A percentile compares a stretch with the other conserved stretches of the same genome.
phyloP scores from a whole-genome alignment of 2,329 filamentous ascomycete genomes.

The Dryadomyces sulphureus region DNA sequence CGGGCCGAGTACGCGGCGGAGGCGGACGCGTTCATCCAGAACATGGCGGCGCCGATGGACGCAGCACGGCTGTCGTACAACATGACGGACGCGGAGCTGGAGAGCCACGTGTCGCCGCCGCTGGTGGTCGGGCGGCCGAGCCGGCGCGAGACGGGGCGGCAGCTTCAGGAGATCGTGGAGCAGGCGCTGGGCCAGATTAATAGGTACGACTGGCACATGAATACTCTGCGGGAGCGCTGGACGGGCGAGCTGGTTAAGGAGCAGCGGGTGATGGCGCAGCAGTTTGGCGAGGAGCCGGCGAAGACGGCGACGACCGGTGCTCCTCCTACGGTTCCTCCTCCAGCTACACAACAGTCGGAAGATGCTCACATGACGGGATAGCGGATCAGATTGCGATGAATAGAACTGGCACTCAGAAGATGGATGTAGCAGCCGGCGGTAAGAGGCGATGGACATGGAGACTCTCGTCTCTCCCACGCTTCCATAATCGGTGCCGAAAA shows the following conservation, averaged over 20 bases:
- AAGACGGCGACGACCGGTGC: no score
- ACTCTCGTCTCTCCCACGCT: constrained; percentile 46
- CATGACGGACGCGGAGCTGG: constrained; percentile 3
- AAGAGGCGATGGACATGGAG: constrained; percentile 53
- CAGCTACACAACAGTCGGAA: neutral
- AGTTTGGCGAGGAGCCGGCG: no score
- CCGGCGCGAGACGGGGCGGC: constrained; percentile 7
- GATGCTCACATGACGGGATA: neutral
- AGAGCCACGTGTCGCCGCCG: constrained; percentile 6
- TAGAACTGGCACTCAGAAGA: no score
- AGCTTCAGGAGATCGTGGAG: constrained; percentile 12
- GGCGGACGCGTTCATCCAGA: constrained; percentile 14
- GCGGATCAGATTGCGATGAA: neutral
- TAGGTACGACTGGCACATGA: constrained; percentile 14
- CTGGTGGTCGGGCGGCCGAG: neutral
- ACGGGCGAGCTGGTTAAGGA: constrained; percentile 14
- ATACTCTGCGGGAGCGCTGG: constrained; percentile 9
- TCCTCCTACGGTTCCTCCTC: no score
- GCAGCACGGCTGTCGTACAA: constrained; percentile 13
- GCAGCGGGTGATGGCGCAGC: constrained; percentile 9
- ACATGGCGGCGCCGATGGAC: constrained; percentile 14
- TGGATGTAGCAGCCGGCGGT: constrained; percentile 65
- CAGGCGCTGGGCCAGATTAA: constrained; percentile 11
- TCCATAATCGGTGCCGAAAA: constrained; percentile 52
- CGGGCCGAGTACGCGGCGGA: constrained; percentile 3